Percentiles rank a stretch among this genome's conserved stretches.
phyloP scores from a whole-genome alignment of 225 moss, liverwort and hornwort species.

The Physcomitrellopsis africana region DNA sequence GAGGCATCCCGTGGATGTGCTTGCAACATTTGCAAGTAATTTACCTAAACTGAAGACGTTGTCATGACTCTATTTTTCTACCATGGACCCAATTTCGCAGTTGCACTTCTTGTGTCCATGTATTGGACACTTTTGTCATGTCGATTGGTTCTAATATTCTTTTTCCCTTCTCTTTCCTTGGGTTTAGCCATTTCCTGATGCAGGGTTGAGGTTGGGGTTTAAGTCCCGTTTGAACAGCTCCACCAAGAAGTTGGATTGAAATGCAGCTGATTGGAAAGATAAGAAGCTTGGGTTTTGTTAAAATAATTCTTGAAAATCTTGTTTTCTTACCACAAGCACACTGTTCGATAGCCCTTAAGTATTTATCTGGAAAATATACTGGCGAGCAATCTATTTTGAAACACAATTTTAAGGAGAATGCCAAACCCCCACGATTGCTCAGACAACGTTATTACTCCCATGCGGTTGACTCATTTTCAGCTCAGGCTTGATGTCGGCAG shows the following conservation, averaged over 20 bases:
- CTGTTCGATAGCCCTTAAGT: not conserved
- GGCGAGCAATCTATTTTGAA: constrained; percentile 52
- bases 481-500: constrained; percentile 46
- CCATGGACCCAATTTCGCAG: not conserved
- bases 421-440: constrained; percentile 65
- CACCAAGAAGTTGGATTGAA: constrained; percentile 6
- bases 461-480: constrained; percentile 56
- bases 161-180: not conserved
- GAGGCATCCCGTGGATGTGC: constrained; percentile 52
- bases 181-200: not conserved
- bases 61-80: constrained; percentile 39
- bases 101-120: not conserved
- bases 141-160: too few species aligned
- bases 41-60: constrained; percentile 49
- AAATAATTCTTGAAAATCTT: too few species aligned
- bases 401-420: constrained; percentile 67
- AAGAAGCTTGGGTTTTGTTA: constrained; percentile 41
- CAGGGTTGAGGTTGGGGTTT: constrained; percentile 4
- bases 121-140: too few species aligned
- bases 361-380: too few species aligned
- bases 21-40: constrained; percentile 57
- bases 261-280: constrained; percentile 54
- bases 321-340: constrained; percentile 63
- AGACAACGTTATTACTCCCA: constrained; percentile 62
- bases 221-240: not conserved